A percentile compares a stretch with the other conserved stretches of the same genome.
Evolutionary conservation across 1,139 yeast genomes (phyloP).

Genomic region (Hansenula sp.): DNA sequence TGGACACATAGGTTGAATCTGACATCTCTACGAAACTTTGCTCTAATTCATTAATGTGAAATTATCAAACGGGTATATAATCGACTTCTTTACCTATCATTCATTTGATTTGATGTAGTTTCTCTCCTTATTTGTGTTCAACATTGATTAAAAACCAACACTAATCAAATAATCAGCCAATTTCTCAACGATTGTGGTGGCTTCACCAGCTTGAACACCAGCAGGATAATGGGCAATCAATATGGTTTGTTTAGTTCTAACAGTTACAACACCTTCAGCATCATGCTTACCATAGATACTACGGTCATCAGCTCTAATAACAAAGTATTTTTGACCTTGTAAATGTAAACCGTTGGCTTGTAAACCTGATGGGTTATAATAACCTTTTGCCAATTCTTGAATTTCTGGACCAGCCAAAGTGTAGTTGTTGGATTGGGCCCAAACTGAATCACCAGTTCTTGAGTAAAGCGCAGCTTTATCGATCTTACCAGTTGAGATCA

Average conservation of each 20-base stretch:
- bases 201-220: constrained; percentile 90
- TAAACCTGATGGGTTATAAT: constrained; percentile 70
- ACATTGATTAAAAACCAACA: constrained; percentile 78
- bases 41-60: background rate
- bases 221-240: constrained; percentile 93
- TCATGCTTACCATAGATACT: constrained; percentile 90
- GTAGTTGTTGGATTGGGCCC: constrained; percentile 85
- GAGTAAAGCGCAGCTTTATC: constrained; percentile 94
- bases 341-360: constrained; percentile 86
- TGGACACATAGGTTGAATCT: no score
- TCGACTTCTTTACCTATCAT: no score
- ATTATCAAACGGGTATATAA: constrained; percentile 1
- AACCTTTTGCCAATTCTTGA: constrained; percentile 71
- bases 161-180: constrained; percentile 91
- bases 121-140: no score
- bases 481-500: constrained; percentile 78
- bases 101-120: no score
- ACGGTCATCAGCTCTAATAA: constrained; percentile 87
- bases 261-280: constrained; percentile 84
- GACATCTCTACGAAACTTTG: no score
- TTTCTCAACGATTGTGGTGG: constrained; percentile 90
- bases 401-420: constrained; percentile 71
- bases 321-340: constrained; percentile 82
- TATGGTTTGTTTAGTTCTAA: constrained; percentile 90
- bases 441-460: constrained; percentile 88